These are phyloP conservation scores for Astragalus glycyphyllos DNA, from an alignment of 306 rosid genomes.

Conservation along the genomic window DNA sequence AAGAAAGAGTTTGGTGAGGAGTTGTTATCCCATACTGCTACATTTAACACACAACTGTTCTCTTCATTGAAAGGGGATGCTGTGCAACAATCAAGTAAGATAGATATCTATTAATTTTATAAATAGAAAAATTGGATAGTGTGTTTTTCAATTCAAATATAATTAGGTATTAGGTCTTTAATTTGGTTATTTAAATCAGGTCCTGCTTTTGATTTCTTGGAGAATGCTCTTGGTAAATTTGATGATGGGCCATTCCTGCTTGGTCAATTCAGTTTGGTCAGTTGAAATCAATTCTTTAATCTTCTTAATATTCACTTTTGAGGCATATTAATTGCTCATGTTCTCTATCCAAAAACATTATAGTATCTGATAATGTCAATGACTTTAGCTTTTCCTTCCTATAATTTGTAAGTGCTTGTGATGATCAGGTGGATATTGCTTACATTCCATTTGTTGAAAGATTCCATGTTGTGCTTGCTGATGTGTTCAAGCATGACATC, in stretches of 20 bases:
- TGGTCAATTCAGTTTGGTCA: conserved; percentile 76
- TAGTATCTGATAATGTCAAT: neutral
- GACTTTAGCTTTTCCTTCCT: conserved; percentile 6
- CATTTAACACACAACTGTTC: conserved; percentile 43
- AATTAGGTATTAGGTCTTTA: neutral
- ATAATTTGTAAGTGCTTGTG: conserved; percentile 34
- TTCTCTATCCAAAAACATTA: neutral
- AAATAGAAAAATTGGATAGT: neutral
- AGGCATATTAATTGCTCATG: too few species aligned
- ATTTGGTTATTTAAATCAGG: conserved; percentile 45
- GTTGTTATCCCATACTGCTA: conserved; percentile 56
- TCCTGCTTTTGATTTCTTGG: conserved; percentile 73
- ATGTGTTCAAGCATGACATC: conserved; percentile 60
- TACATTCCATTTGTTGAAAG: conserved; percentile 74
- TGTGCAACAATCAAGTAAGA: conserved; percentile 49
- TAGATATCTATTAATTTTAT: conserved; percentile 24
- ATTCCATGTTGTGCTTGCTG: conserved; percentile 61
- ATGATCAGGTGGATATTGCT: conserved; percentile 75
- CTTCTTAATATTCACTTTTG: too few species aligned
- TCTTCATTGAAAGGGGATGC: conserved; percentile 56
- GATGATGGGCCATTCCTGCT: conserved; percentile 81
- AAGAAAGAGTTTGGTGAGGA: conserved; percentile 69
- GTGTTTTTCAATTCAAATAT: conserved; percentile 1
- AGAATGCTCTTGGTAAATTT: conserved; percentile 71
- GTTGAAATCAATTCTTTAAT: conserved; percentile 40